Evolutionary conservation across 495 filamentous ascomycete genomes (phyloP).

Genomic region (Aspergillus nidulans): DNA sequence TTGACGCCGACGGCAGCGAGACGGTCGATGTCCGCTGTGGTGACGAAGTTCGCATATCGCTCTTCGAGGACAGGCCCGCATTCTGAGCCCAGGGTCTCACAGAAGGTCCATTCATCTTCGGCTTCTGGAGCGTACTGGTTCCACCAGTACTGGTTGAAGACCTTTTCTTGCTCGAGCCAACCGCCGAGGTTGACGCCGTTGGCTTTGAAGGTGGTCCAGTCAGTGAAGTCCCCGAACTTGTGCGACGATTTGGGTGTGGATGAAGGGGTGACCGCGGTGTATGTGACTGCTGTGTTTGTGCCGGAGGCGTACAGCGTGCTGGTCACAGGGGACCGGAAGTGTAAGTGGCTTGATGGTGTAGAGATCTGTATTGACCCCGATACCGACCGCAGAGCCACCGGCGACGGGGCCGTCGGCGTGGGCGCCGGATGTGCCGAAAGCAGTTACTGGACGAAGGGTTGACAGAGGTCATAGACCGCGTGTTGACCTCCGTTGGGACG

Average conservation of each 20-base stretch:
- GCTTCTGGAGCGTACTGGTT: conserved; percentile 16
- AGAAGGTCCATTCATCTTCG: conserved; percentile 30
- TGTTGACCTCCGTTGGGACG: neutral
- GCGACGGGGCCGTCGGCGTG: conserved; percentile 14
- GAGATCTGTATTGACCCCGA: conserved; percentile 14
- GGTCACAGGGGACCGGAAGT: conserved; percentile 7
- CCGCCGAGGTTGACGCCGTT: conserved; percentile 30
- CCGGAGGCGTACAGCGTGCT: conserved; percentile 1
- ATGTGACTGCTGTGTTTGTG: neutral
- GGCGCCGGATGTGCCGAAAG: neutral
- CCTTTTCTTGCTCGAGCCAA: conserved; percentile 30
- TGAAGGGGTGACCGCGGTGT: too few species aligned
- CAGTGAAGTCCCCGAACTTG: neutral
- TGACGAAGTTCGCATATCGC: conserved; percentile 29
- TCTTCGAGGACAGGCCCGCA: conserved; percentile 25
- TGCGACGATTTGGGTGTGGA: neutral
- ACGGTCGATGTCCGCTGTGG: conserved; percentile 24
- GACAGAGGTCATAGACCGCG: neutral
- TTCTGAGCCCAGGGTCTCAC: conserved; percentile 18
- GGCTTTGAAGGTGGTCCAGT: neutral
- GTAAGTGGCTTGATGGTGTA: conserved; percentile 12
- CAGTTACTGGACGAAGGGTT: too few species aligned
- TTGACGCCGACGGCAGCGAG: conserved; percentile 22
- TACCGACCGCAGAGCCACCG: conserved; percentile 15
- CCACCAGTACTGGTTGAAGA: conserved; percentile 23